phyloP scores from a whole-genome alignment of 2,329 filamentous ascomycete genomes.

The Aureobasidium sp. region DNA sequence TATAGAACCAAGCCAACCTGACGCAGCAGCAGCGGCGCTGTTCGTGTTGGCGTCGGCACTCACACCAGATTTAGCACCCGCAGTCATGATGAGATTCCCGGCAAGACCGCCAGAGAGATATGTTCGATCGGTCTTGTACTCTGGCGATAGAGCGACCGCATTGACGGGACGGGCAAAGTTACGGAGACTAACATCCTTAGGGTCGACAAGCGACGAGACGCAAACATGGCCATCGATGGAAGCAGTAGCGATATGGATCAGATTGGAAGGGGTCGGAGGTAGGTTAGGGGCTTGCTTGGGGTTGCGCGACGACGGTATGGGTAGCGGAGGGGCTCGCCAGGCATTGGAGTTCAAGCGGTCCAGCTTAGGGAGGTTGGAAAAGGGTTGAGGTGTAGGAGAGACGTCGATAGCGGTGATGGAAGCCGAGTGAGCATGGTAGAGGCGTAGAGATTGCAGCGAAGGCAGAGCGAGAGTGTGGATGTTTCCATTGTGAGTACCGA shows the following conservation, averaged over 20 bases:
- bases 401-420: slow-evolving; percentile 86
- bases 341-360: slow-evolving; percentile 11
- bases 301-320: background rate
- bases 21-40: slow-evolving; percentile 71
- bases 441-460: slow-evolving; percentile 69
- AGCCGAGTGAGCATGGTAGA: slow-evolving; percentile 88
- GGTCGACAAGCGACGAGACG: slow-evolving; percentile 76
- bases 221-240: slow-evolving; percentile 96
- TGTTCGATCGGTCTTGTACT: slow-evolving; percentile 80
- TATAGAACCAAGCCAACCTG: slow-evolving; percentile 82
- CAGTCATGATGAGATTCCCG: slow-evolving; percentile 79
- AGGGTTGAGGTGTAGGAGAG: slow-evolving; percentile 70
- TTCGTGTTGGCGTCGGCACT: slow-evolving; percentile 81
- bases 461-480: slow-evolving; percentile 86
- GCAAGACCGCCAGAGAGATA: slow-evolving; percentile 89
- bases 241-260: slow-evolving; percentile 87
- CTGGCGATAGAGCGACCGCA: slow-evolving; percentile 86
- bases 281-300: slow-evolving; percentile 50
- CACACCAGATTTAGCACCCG: slow-evolving; percentile 69
- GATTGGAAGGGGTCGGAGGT: slow-evolving; percentile 73
- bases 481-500: slow-evolving; percentile 94
- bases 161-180: slow-evolving; percentile 93
- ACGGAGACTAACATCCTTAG: slow-evolving; percentile 81
- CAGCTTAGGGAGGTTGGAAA: slow-evolving; percentile 11
- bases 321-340: slow-evolving; percentile 2